Evolutionary conservation across 2,329 filamentous ascomycete species (phyloP), one percentile per base, ranked within the genome.

Genomic region (Fusarium pininemorale): DNA sequence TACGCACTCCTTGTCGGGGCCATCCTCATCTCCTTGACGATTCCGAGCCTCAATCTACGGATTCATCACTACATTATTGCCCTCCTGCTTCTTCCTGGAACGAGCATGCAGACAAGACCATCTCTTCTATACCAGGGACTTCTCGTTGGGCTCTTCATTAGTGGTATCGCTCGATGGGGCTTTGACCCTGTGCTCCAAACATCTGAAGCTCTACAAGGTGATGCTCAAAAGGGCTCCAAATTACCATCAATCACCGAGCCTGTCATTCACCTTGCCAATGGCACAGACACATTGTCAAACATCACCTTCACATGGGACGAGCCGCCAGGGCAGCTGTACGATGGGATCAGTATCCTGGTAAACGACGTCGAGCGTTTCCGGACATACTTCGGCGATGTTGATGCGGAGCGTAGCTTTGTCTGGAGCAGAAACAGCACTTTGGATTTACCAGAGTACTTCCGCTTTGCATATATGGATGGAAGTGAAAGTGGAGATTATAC

Each of bases 21-120:
- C n/a, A 89, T 98, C 41, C 79, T 96, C 37, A 83, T 95, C 56
- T 88, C 93, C 39, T 86, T 97, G 18, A 84, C 89, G 3, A 83
- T 98, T 11, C 96, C 96, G 0, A 89, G 91, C 13, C 90, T 98
- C 58, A 93, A 91, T 70, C 87, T 99, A 56, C 91, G 96, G 39
- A 95, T 99, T 64, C 96, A 99, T 80, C 96, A 99, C 82, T 99
- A 98, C 80, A 94, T 98, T 73, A 87, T 98, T 9, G 95, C 92
- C 3, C 88, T 99, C 20, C 86, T 98, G 1, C 88, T 99, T 2
- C 88, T 98, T 10, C 94, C 95, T 0, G 96, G 95, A 1, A 98
- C 96, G 0, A 91, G 90, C 60, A 91, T 98, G 82, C 95, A 98
- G 75, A 98, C 94, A 11, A 90, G 96, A 0, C 93, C 94, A 0